Evolutionary conservation across 257 asterid species (phyloP), one percentile per base, ranked within the genome.

Genomic region (Lithospermum erythrorhizon): DNA sequence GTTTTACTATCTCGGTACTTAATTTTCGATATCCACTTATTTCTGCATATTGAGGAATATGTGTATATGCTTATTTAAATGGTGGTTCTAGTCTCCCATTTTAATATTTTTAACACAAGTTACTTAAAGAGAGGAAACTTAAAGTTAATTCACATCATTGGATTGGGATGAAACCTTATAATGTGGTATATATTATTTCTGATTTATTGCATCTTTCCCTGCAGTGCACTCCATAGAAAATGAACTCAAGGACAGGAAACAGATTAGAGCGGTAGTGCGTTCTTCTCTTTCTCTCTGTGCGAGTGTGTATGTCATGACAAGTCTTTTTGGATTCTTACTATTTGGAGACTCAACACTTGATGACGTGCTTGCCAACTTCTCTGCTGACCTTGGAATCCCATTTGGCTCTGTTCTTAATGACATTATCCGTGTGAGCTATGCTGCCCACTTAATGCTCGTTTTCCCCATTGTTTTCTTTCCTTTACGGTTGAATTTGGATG

Each of bases 371-470:
- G 84, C 97, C 81, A 88, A 91, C 75, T 91, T 88, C 69, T 87
- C 93, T 25, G 69, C 90, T 6, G 81, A 86, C 74, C 97, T 91
- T 21, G 95, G 95, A 64, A 84, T 91, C 61, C 98, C 97, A 11
- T 84, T 75, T 59, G 88, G 98, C 59, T 75, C 87, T 29, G 53
- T 84, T 67, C 85, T 91, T 29, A 91, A 89, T 65, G 98, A 91
- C 52, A 81, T 78, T n/a, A 90, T 91, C 71, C 95, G 98, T 21
- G 84, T 91, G 64, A 88, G 97, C 89, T 91, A 91, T 70, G 95
- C 95, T 6, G 90, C 95, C 24, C 98, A 91, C 72, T 61, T 91
- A 78, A 91, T 91, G 98, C 98, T 91, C 19, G 98, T 91, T 63
- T 91, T 91, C 75, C 98, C 98, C 54, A 77, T 91, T 35, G 87